Evolutionary conservation across 257 asterid genomes (phyloP), one percentile per base, ranked within the genome.

Genomic region (Leptodermis oblonga): DNA sequence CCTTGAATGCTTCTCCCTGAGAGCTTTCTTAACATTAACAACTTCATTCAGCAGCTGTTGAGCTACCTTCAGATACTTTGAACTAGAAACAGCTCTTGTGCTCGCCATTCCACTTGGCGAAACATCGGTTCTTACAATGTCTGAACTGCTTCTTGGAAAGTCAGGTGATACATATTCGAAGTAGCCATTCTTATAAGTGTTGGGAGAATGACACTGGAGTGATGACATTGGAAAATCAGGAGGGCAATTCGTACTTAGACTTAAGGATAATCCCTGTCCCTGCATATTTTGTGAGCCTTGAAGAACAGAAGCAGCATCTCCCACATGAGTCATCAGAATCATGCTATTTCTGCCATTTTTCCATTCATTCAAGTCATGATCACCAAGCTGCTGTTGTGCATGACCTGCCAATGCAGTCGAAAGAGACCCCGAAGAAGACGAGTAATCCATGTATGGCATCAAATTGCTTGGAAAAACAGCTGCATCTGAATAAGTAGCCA

Each of bases 61-160:
- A 68, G 90, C 95, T 3, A 89, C 95, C 79, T 80, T 90, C 85
- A 92, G 76, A 49, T 86, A 92, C 84, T 90, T 92, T 0, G 96
- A 81, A 80, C 70, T 78, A 0, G 92, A 83, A 66, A 86, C 75
- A 0, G 72, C 73, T 68, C 92, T 84, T 48, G 74, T 71, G 74
- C 84, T 73, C 4, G 74, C 67, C 79, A 70, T 76, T 18, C 87
- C 92, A 71, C 81, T 85, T 13, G 88, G 64, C 30, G 83, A 52
- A 37, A 71, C 58, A 66, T 82, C 85, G 39, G 74, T 70, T 49
- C 59, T 76, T 62, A 75, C 62, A 12, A 30, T 75, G 73, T 71
- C 82, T 78, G 8, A 79, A 67, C 45, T 80, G 87, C 80, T 85
- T 83, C 18, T 43, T 76, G 87, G 61, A 79, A 83, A 78, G 70